Conservation (phyloP, 805 yeast genomes). For the Cyberlindnera bimundalis region DNA sequence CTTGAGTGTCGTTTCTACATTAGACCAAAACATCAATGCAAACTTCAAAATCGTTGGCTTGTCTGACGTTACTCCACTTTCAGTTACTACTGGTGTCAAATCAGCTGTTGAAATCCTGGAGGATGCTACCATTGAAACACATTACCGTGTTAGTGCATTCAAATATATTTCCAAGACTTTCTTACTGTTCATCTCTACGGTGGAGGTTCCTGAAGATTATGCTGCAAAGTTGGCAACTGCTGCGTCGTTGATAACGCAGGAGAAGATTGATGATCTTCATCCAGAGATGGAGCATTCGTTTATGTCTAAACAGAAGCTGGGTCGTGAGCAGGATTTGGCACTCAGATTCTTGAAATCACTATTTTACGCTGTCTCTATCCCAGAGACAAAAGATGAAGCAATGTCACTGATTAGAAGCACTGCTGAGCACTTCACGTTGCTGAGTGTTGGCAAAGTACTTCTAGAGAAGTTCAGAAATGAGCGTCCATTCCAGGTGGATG, state of each 20-base stretch:
- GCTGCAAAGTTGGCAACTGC: conserved; percentile 46
- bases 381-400: conserved; percentile 71
- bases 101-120: conserved; percentile 75
- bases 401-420: conserved; percentile 55
- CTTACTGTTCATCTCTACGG: conserved; percentile 56
- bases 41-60: conserved; percentile 70
- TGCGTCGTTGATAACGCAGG: conserved; percentile 39
- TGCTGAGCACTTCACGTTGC: conserved; percentile 73
- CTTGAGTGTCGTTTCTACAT: conserved; percentile 46
- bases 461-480: conserved; percentile 63
- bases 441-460: conserved; percentile 73
- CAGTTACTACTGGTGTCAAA: conserved; percentile 78
- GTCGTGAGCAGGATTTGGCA: conserved; percentile 62
- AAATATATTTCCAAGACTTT: conserved; percentile 63
- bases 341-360: conserved; percentile 63
- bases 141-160: conserved; percentile 77
- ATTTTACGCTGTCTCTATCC: conserved; percentile 72
- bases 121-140: conserved; percentile 52
- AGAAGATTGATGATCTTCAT: conserved; percentile 31
- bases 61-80: conserved; percentile 56
- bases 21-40: conserved; percentile 71
- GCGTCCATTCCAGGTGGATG: conserved; percentile 68
- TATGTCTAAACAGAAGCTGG: conserved; percentile 47
- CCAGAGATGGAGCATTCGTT: conserved; percentile 37
- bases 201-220: conserved; percentile 38